Base-by-base conservation (phyloP, 345 rosid species). In the Populus alba region DNA sequence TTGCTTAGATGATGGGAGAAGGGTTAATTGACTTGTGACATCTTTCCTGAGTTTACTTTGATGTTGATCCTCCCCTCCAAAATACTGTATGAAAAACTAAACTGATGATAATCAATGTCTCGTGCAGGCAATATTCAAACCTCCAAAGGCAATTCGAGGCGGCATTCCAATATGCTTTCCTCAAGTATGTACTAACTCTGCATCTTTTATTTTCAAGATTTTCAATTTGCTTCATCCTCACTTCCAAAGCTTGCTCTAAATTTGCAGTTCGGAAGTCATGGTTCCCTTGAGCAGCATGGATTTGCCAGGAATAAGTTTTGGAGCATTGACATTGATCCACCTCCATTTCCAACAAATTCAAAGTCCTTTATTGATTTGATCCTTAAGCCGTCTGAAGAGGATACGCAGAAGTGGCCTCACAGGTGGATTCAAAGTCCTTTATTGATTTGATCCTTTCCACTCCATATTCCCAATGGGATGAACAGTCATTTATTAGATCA, bases 161-260 rank as follows among this genome's bases (percentile, higher is more conserved):
- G 99, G 99, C 66, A 95, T 95, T 78, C 99, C 99, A 2, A 81
- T 95, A 72, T 93, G 98, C 84, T 95, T 95, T 85, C 98, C 98
- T 70, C 98, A 95, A 85, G 99, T 92, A 81, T 73, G 87, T 82
- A 75, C 74, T 75, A 76, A 55, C 57, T 75, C 75, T 68, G 43
- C 74, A 27, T 67, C 74, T 70, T 71, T 41, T 39, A 37, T 57
- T 61, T 47, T 74, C 82, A 68, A 63, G 12, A 67, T 74, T 72
- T 81, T 76, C 83, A 47, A 53, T 62, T 62, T 7, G 18, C n/a
- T 77, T 87, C 74, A 66, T 75, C 27, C 16, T 73, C 62, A 6
- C 69, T 39, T 57, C 41, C 53, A 33, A 33, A 71, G 43, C 67
- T 67, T 76, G 74, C 61, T 77, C 55, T 31, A 4, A 74, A 33